Percentiles rank a stretch among this genome's conserved stretches.
These are phyloP conservation scores for Theobroma cacao DNA, from an alignment of 345 rosid species.

Conservation along the genomic window DNA sequence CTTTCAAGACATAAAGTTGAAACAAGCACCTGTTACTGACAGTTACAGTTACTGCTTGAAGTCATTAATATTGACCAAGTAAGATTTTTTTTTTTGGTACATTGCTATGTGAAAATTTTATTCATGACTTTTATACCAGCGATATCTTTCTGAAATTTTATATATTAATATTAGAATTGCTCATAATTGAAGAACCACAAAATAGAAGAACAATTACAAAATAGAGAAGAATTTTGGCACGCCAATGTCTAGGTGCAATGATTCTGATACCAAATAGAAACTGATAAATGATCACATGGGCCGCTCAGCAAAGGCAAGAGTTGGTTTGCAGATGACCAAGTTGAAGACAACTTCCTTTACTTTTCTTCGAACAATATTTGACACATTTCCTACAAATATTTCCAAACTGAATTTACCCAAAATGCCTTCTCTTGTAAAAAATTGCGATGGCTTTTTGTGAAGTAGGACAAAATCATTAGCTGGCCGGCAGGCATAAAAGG, in stretches of 20 bases:
- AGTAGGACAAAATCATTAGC: too few species aligned
- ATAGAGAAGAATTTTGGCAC: not conserved
- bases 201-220: not conserved
- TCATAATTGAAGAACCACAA: too few species aligned
- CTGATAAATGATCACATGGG: not conserved
- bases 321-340: not conserved
- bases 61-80: not conserved
- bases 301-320: not conserved
- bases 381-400: not conserved
- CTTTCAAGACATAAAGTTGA: not conserved
- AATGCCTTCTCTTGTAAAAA: not conserved
- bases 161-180: too few species aligned
- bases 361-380: not conserved
- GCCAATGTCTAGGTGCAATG: not conserved
- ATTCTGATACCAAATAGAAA: not conserved
- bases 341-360: not conserved
- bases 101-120: too few species aligned
- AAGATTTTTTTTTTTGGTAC: too few species aligned
- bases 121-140: too few species aligned
- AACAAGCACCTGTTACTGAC: not conserved
- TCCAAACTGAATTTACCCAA: not conserved
- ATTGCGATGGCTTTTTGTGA: too few species aligned
- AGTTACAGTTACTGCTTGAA: not conserved
- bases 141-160: too few species aligned
- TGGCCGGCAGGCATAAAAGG: not conserved